Evolutionary conservation across 1,284 basidiomycete species (phyloP).

Genomic region (Ceratobasidium sp.): DNA sequence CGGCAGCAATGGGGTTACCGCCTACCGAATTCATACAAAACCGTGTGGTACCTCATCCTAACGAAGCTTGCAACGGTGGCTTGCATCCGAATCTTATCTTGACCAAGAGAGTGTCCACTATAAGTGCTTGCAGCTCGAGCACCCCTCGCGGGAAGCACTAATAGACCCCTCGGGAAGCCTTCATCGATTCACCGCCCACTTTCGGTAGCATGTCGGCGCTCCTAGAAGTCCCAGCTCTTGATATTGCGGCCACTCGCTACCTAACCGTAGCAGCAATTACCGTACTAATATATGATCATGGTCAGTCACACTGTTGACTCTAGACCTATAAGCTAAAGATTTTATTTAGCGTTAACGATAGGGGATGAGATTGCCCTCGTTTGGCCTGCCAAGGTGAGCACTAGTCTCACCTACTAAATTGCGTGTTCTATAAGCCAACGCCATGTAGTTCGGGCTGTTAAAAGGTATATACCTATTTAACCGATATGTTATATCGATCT

Average conservation of each 20-base stretch:
- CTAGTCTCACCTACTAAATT: neutral
- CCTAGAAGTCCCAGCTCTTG: neutral
- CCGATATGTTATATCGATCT: constrained; percentile 6
- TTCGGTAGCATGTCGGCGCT: neutral
- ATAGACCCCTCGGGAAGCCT: neutral
- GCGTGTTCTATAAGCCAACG: neutral
- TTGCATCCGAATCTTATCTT: neutral
- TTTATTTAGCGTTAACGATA: neutral
- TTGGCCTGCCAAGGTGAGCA: constrained; percentile 34
- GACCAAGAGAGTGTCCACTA: neutral
- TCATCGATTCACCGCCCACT: neutral
- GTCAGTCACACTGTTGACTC: neutral
- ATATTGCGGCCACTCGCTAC: constrained; percentile 18
- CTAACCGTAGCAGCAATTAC: constrained; percentile 23
- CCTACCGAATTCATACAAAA: neutral
- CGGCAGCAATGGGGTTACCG: neutral
- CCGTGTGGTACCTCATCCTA: neutral
- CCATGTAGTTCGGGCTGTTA: neutral
- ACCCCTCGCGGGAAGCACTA: neutral
- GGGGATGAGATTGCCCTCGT: constrained; percentile 14
- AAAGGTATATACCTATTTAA: constrained; percentile 23
- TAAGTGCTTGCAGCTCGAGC: neutral
- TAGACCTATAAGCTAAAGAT: neutral
- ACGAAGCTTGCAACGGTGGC: neutral
- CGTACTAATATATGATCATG: constrained; percentile 14